phyloP scores from a whole-genome alignment of 2,329 filamentous ascomycete genomes.

The Akanthomyces muscarius region DNA sequence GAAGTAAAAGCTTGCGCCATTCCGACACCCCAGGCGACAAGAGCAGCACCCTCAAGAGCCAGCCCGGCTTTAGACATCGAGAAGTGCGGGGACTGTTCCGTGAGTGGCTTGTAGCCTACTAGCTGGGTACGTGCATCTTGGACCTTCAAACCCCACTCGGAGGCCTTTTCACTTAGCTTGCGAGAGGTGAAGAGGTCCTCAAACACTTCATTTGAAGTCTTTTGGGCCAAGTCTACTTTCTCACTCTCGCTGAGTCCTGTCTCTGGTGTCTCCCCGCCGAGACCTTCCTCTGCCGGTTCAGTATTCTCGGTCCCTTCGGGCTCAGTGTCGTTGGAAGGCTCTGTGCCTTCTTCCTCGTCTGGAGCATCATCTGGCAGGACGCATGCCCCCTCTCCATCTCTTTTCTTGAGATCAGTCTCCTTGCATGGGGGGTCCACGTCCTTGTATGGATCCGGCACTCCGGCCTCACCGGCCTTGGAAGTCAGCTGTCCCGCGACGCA shows the following conservation, averaged over 20 bases:
- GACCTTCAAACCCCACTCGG: background rate
- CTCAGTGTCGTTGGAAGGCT: background rate
- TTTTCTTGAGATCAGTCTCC: background rate
- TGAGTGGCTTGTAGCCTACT: background rate
- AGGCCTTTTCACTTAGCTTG: background rate
- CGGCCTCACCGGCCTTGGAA: background rate
- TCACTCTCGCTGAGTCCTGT: background rate
- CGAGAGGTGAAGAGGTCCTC: slow-evolving; percentile 4
- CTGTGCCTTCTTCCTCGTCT: background rate
- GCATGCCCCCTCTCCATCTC: background rate
- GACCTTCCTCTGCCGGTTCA: background rate
- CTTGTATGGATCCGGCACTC: background rate
- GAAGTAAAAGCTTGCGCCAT: background rate
- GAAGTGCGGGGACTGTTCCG: background rate
- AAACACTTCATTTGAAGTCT: background rate
- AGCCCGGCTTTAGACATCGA: background rate
- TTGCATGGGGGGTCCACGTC: background rate
- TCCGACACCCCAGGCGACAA: background rate
- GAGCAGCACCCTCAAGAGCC: background rate
- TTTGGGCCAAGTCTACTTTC: background rate
- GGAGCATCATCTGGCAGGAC: background rate
- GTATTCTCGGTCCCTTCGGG: background rate
- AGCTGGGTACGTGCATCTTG: background rate
- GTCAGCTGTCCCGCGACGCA: background rate
- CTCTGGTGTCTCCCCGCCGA: background rate